phyloP scores from a whole-genome alignment of 169 alveolate species.

The Plasmodium ovale region DNA sequence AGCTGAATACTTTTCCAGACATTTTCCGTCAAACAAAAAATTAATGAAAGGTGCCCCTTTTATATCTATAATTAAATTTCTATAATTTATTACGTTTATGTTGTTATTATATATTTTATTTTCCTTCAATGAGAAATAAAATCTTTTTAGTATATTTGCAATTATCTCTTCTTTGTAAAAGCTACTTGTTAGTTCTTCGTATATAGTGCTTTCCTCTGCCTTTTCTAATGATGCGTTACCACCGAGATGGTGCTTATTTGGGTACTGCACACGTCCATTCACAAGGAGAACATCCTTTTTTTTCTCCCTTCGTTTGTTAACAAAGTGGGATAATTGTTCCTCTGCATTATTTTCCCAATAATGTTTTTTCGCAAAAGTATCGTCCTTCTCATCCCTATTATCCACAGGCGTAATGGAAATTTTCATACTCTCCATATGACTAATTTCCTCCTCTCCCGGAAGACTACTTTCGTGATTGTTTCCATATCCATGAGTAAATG shows the following conservation, averaged over 20 bases:
- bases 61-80: constrained; percentile 72
- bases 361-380: too few species aligned
- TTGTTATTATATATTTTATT: constrained; percentile 68
- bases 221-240: background rate
- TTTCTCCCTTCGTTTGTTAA: too few species aligned
- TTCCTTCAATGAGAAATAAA: constrained; percentile 64
- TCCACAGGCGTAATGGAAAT: too few species aligned
- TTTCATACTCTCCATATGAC: too few species aligned
- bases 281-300: too few species aligned
- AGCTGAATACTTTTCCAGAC: constrained; percentile 71
- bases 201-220: background rate
- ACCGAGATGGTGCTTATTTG: background rate
- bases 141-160: constrained; percentile 35
- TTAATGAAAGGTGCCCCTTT: constrained; percentile 52
- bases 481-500: too few species aligned
- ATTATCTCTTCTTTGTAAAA: constrained; percentile 64
- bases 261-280: too few species aligned
- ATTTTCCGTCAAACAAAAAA: constrained; percentile 54
- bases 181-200: constrained; percentile 9
- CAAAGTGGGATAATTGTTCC: too few species aligned
- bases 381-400: too few species aligned
- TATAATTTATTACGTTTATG: constrained; percentile 39
- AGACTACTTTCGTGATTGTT: too few species aligned
- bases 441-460: too few species aligned
- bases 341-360: too few species aligned